These are phyloP conservation scores for Aspergillus cavernicola DNA, from an alignment of 495 filamentous ascomycete species.

Conservation along the genomic window DNA sequence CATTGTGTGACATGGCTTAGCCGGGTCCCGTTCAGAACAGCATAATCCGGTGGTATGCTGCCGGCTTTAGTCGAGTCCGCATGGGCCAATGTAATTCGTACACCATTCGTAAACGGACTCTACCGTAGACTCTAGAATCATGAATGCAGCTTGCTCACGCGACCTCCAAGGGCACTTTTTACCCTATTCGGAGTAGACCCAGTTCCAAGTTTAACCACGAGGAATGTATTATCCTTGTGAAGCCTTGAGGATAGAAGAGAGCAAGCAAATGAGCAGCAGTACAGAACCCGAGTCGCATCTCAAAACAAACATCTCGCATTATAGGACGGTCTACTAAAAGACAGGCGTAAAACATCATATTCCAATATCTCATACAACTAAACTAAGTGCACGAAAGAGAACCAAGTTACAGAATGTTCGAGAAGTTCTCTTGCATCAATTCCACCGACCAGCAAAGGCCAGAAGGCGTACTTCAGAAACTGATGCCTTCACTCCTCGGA, in stretches of 20 bases:
- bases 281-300: too few relatives aligned
- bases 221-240: neutral
- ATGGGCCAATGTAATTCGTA: neutral
- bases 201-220: neutral
- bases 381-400: neutral
- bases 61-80: constrained; percentile 2
- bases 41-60: constrained; percentile 4
- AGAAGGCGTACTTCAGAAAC: constrained; percentile 38
- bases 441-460: constrained; percentile 47
- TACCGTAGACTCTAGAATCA: neutral
- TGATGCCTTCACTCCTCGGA: constrained; percentile 65
- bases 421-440: constrained; percentile 71
- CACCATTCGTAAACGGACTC: neutral
- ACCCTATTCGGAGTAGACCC: neutral
- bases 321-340: too few relatives aligned
- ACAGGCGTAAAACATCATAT: too few relatives aligned
- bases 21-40: neutral
- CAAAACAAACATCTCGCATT: too few relatives aligned
- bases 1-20: neutral
- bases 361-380: neutral
- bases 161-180: neutral
- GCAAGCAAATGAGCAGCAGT: too few relatives aligned
- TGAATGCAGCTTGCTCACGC: neutral
- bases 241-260: neutral
- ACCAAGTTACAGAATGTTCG: constrained; percentile 53